A percentile compares a stretch with the other conserved stretches of the same genome.
Conservation (phyloP, 768 basidiomycete species). For the Tephrocybe sp. region DNA sequence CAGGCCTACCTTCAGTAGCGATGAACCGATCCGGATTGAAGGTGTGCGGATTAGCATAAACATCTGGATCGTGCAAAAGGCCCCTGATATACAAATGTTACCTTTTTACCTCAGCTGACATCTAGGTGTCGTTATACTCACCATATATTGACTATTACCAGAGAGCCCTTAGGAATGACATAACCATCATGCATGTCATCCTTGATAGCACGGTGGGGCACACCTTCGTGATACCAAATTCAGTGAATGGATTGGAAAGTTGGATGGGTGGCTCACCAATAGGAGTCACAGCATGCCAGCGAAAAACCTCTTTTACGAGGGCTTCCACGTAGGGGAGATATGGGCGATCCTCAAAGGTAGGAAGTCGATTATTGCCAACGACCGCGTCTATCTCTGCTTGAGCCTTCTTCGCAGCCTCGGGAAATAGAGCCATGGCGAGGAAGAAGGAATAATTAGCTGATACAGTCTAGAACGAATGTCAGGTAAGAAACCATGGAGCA, state of each 20-base stretch:
- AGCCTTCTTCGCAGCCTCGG: constrained; percentile 55
- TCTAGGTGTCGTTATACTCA: constrained; percentile 18
- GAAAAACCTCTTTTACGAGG: constrained; percentile 54
- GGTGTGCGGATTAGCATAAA: constrained; percentile 49
- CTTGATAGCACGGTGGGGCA: constrained; percentile 54
- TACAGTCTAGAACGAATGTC: constrained; percentile 45
- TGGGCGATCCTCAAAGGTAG: constrained; percentile 55
- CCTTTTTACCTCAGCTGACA: constrained; percentile 18
- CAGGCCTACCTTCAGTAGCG: constrained; percentile 34
- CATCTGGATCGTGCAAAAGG: constrained; percentile 52
- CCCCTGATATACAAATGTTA: constrained; percentile 29
- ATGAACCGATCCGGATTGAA: constrained; percentile 66
- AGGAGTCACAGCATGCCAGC: constrained; percentile 48
- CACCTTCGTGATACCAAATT: constrained; percentile 28
- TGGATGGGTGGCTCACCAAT: constrained; percentile 28
- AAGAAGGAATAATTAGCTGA: constrained; percentile 60
- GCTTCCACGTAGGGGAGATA: constrained; percentile 61
- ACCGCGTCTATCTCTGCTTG: constrained; percentile 62
- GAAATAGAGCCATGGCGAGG: constrained; percentile 57
- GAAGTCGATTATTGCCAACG: constrained; percentile 57
- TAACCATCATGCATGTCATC: constrained; percentile 64
- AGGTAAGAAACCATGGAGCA: neutral
- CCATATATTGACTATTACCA: constrained; percentile 54
- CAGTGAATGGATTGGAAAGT: neutral
- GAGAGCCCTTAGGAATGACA: constrained; percentile 56